These are phyloP conservation scores for Gleditsia sinensis DNA, from an alignment of 306 rosid genomes.

Conservation along the genomic window DNA sequence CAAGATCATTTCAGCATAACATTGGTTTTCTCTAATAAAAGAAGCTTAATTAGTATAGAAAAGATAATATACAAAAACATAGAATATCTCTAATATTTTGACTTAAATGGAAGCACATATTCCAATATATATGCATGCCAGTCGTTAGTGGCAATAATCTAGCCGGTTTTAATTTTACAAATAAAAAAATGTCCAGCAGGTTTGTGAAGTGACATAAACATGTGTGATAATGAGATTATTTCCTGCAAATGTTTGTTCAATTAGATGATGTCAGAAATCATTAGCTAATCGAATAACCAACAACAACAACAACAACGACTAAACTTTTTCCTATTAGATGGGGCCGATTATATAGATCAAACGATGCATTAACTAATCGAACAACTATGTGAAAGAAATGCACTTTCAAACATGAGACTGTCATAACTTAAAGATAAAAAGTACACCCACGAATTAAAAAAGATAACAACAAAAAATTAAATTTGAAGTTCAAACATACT, in stretches of 20 bases:
- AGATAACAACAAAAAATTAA: background rate
- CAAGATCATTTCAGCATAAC: background rate
- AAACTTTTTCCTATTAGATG: too few relatives aligned
- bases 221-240: background rate
- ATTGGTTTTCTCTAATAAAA: too few relatives aligned
- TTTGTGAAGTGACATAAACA: background rate
- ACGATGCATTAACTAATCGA: slow-evolving; percentile 22
- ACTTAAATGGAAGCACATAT: background rate
- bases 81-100: background rate
- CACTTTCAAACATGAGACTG: slow-evolving; percentile 4
- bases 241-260: background rate
- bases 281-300: slow-evolving; percentile 23
- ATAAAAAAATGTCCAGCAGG: background rate
- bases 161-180: background rate
- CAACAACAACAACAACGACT: too few relatives aligned
- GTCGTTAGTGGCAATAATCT: background rate
- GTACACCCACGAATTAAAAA: background rate
- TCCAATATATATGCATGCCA: background rate
- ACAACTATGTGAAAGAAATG: background rate
- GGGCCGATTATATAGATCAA: too few relatives aligned
- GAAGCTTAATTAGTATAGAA: too few relatives aligned
- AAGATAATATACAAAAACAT: background rate
- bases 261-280: background rate
- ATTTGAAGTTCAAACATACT: slow-evolving; percentile 42
- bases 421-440: background rate